Evolutionary conservation across 2,329 filamentous ascomycete species (phyloP).

Genomic region (Sporothrix pseudoabietina): DNA sequence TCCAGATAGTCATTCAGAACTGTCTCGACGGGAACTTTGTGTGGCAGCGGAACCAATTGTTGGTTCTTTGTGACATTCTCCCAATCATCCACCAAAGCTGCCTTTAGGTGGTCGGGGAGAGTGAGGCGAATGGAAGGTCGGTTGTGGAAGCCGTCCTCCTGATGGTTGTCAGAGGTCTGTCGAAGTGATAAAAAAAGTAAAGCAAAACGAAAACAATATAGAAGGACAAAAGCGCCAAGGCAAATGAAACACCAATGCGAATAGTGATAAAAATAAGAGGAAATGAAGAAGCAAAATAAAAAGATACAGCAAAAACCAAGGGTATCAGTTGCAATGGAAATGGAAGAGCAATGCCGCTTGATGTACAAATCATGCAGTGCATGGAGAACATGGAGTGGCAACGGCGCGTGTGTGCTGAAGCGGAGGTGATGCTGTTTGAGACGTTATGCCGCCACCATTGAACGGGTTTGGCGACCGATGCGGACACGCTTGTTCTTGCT

Average conservation of each 20-base stretch:
- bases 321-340: background rate
- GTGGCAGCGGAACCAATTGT: conserved; percentile 83
- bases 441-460: background rate
- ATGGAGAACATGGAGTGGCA: background rate
- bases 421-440: background rate
- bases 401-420: background rate
- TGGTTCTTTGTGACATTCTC: conserved; percentile 97
- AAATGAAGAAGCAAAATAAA: background rate
- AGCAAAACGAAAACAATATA: background rate
- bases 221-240: background rate
- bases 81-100: conserved; percentile 95
- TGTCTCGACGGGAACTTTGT: conserved; percentile 70
- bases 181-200: background rate
- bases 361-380: no score
- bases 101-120: conserved; percentile 88
- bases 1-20: conserved; percentile 81
- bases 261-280: background rate
- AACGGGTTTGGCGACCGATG: background rate
- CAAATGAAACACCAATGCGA: background rate
- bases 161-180: conserved; percentile 29
- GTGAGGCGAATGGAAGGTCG: conserved; percentile 83
- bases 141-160: conserved; percentile 87
- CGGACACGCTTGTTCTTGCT: background rate
- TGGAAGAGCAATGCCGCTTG: background rate
- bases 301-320: background rate